Evolutionary conservation across 2,329 filamentous ascomycete species (phyloP).

Genomic region (Cryoendolithus antarcticus): DNA sequence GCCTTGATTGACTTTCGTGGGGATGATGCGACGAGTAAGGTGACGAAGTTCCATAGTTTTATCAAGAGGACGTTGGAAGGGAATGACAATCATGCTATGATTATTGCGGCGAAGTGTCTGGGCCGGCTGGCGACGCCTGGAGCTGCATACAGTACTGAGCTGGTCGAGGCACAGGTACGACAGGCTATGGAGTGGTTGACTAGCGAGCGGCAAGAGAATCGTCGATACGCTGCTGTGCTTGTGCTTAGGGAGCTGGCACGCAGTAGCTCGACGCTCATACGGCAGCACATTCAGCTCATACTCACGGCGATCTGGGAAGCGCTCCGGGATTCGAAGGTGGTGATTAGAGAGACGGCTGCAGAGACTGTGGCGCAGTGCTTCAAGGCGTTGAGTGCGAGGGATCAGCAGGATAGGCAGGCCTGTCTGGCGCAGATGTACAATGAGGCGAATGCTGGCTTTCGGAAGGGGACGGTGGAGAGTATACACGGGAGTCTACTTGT

Average conservation of each 20-base stretch:
- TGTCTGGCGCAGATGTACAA: constrained; percentile 89
- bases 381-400: constrained; percentile 86
- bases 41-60: constrained; percentile 84
- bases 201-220: constrained; percentile 83
- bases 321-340: constrained; percentile 73
- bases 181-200: constrained; percentile 94
- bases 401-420: constrained; percentile 70
- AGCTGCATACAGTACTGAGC: constrained; percentile 83
- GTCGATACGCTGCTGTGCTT: constrained; percentile 84
- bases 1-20: constrained; percentile 92
- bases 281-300: constrained; percentile 86
- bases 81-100: constrained; percentile 83
- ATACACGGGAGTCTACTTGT: constrained; percentile 91
- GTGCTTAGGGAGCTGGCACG: constrained; percentile 81
- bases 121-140: constrained; percentile 86
- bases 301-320: constrained; percentile 96
- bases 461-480: constrained; percentile 68
- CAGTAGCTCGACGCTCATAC: constrained; percentile 90
- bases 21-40: constrained; percentile 84
- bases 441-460: constrained; percentile 69
- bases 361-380: constrained; percentile 93
- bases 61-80: constrained; percentile 78
- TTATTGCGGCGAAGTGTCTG: constrained; percentile 75
- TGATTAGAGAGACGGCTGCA: constrained; percentile 83
- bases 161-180: constrained; percentile 94